Conservation (phyloP, 257 asterid genomes). For the Nicotiana obtusifolia region DNA sequence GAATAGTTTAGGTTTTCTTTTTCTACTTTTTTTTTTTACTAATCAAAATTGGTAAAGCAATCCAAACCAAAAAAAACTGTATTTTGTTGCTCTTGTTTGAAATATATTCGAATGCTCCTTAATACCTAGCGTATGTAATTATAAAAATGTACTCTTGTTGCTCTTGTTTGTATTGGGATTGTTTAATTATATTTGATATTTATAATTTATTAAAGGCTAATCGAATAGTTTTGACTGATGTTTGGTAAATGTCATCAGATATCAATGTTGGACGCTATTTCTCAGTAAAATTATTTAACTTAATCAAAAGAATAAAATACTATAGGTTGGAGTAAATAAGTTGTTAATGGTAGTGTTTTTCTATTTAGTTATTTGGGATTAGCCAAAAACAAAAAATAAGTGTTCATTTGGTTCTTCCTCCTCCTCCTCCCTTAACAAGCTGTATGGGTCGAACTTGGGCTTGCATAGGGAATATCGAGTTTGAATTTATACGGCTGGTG, state of each 20-base stretch:
- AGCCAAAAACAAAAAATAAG: no score
- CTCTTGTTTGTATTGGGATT: background rate
- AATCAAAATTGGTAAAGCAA: background rate
- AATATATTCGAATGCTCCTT: background rate
- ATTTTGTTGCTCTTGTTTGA: background rate
- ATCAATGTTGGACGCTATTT: background rate
- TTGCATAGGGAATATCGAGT: no score
- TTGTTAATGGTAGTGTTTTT: background rate
- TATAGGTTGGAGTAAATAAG: background rate
- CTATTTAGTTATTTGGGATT: no score
- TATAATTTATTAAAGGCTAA: background rate
- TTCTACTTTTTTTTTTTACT: no score
- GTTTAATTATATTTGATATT: no score
- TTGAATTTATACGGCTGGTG: no score
- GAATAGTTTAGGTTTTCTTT: background rate
- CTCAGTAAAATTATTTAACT: background rate
- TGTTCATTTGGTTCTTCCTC: no score
- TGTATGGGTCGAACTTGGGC: no score
- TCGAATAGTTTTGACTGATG: background rate
- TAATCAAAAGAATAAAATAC: background rate
- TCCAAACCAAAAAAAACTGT: background rate
- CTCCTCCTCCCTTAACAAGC: no score
- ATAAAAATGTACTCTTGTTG: no score
- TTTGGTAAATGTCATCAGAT: background rate
- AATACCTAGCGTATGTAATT: background rate